Base-by-base conservation (phyloP, 2,329 filamentous ascomycete species). In the Botrytis deweyae region DNA sequence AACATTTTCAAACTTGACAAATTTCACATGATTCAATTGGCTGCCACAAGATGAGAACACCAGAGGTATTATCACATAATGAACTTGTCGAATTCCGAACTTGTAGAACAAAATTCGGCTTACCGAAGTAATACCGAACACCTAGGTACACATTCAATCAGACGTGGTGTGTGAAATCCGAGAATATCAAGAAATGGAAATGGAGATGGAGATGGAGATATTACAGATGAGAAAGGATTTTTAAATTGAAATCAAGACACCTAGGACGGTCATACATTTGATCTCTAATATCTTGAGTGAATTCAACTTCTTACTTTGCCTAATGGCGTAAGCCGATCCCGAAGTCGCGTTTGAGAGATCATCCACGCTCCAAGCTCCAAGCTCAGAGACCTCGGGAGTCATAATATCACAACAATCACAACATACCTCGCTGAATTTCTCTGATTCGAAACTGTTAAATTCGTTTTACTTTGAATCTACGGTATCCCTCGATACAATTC, bases 281-380 rank as follows among this genome's bases (percentile, higher is more conserved):
- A 16, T 33, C n/a, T 29, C 25, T 29, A 25, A 58, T 3, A 9
- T 42, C 38, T 64, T 44, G 25, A 64, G n/a, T n/a, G n/a, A 58
- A 9, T 18, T 29, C 52, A 58, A 18, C 52, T 58, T 18, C 36
- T 63, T 22, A n/a, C 40, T 40, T n/a, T 42, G 42, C 22, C 55
- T 25, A 64, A 71, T 71, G 70, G 61, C 38, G 42, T 72, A 38
- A 72, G 70, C 70, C 61, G 36, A 66, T 61, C 36, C n/a, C 61
- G 25, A 64, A 55, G 42, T 70, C 36, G 59, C 58, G 44, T 64
- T 38, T 72, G 67, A 61, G 33, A 25, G 33, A 71, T 46, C 38
- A 38, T 61, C 70, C 62, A 33, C 58, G 49, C 62, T 72, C 22
- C 29, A 36, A 66, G 69, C 69, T 71, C n/a, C 42, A 44, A 29